Evolutionary conservation across 768 basidiomycete species (phyloP), one percentile per base, ranked within the genome.

Genomic region (Lactifluus piperatus): DNA sequence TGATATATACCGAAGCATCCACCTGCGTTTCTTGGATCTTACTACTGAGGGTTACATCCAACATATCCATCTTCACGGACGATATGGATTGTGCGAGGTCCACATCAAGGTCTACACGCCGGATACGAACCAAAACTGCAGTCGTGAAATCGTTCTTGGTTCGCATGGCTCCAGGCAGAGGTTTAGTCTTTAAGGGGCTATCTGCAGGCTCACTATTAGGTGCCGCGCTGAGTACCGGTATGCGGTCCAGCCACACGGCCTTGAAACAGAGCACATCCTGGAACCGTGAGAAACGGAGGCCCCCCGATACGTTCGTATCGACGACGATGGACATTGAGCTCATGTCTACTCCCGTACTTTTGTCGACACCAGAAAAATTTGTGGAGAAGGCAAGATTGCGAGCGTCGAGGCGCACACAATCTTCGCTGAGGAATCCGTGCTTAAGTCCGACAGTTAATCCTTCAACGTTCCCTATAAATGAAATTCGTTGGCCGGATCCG

Each of bases 261-360:
- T 94, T 94, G 79, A 95, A 92, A 70, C 91, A 94, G 20, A 97
- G 77, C 54, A 94, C 84, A 68, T 97, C 94, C 71, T 94, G 93
- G 29, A 97, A 72, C 13, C 93, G 83, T 4, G 90, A 89, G 67
- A 97, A 86, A 22, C 85, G 82, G 41, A 94, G 79, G 6, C 78
- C 84, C 0, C 88, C 90, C 4, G 84, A 76, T 54, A 97, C 81
- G 68, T 91, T 87, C 0, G 93, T 94, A 68, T 92, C 91, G n/a
- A 94, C 68, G 7, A 88, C 79, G 41, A 91, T 71, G 0, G 91
- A 92, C 5, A 95, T 71, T 2, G 78, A 82, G 61, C 76, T 83
- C 51, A 77, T 71, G 2, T 72, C 63, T 10, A 69, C 65, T 27
- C 74, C 72, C 7, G 57, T 57, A 2, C 66, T 69, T 8, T 74